Percentiles rank a stretch among this genome's conserved stretches.
phyloP scores from a whole-genome alignment of 108 stramenopile genomes.

The Aurantiochytrium sp. region DNA sequence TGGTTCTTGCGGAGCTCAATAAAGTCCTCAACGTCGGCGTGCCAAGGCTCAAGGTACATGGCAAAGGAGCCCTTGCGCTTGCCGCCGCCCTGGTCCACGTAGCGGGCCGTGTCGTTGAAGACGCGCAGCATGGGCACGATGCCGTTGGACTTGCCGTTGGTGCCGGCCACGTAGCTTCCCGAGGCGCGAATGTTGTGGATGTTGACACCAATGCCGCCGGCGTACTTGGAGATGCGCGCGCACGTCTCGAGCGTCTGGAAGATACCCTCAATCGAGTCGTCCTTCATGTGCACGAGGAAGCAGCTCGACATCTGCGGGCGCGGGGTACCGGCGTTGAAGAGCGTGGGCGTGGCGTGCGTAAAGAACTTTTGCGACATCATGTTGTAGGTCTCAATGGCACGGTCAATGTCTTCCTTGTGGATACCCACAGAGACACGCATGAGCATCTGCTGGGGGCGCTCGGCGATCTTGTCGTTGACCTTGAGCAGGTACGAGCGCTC shows the following conservation, averaged over 20 bases:
- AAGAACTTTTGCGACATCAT: slow-evolving; percentile 84
- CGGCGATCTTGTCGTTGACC: slow-evolving; percentile 78
- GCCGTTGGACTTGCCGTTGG: slow-evolving; percentile 95
- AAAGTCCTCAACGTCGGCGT: slow-evolving; percentile 88
- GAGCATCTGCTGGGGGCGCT: slow-evolving; percentile 95
- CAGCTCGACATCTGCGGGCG: slow-evolving; percentile 95
- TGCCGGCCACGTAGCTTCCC: slow-evolving; percentile 87
- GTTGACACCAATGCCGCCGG: slow-evolving; percentile 94
- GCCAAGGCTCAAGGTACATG: slow-evolving; percentile 99
- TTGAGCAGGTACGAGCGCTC: slow-evolving; percentile 91
- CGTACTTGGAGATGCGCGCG: slow-evolving; percentile 96
- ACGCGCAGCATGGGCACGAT: slow-evolving; percentile 99
- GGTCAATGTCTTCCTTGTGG: slow-evolving; percentile 80
- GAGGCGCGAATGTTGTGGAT: slow-evolving; percentile 89
- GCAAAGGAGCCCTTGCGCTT: slow-evolving; percentile 97
- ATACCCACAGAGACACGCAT: slow-evolving; percentile 98
- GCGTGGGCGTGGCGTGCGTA: slow-evolving; percentile 97
- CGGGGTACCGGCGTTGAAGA: slow-evolving; percentile 94
- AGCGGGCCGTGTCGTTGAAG: slow-evolving; percentile 96
- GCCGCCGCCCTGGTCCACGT: slow-evolving; percentile 98
- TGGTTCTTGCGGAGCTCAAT: slow-evolving; percentile 97
- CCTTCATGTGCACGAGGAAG: slow-evolving; percentile 90
- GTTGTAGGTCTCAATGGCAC: slow-evolving; percentile 88
- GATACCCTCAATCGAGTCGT: slow-evolving; percentile 95
- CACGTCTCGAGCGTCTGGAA: slow-evolving; percentile 98